Evolutionary conservation across 1,284 basidiomycete species (phyloP).

Genomic region (Tausonia pullulans): DNA sequence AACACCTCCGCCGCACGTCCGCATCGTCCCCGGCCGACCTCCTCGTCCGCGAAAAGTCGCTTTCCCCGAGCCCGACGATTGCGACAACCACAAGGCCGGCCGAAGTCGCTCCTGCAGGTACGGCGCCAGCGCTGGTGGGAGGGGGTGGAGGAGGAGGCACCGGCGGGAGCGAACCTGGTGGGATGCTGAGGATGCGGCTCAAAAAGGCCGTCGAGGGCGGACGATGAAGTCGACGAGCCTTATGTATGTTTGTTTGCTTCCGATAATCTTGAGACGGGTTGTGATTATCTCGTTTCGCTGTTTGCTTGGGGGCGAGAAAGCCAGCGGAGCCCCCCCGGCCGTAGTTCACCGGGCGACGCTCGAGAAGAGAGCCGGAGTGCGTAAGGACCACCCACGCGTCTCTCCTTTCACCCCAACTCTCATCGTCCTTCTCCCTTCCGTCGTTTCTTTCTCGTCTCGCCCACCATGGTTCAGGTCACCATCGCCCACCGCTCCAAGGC

Average conservation of each 20-base stretch:
- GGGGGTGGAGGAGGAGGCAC: not conserved
- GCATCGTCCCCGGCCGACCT: not conserved
- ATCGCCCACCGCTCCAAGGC: conserved; percentile 32
- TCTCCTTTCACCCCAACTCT: not conserved
- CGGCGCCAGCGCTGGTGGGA: not conserved
- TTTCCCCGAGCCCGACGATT: too few relatives aligned
- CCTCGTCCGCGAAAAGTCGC: not conserved
- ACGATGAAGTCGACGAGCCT: not conserved
- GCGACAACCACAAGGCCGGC: not conserved
- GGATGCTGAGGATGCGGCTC: not conserved
- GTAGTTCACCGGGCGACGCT: too few relatives aligned
- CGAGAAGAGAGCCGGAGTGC: too few relatives aligned
- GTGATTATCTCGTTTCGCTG: too few relatives aligned
- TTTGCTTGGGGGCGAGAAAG: too few relatives aligned
- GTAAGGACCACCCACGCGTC: too few relatives aligned
- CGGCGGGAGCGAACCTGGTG: not conserved
- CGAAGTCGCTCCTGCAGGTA: not conserved
- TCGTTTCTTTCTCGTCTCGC: not conserved
- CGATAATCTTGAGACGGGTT: too few relatives aligned
- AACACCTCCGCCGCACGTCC: not conserved
- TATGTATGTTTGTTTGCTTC: too few relatives aligned
- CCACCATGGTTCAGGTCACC: conserved; percentile 49
- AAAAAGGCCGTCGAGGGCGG: conserved; percentile 6
- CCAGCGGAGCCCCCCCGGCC: too few relatives aligned
- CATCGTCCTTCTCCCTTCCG: not conserved